Percentiles rank a stretch among this genome's conserved stretches.
These are phyloP conservation scores for Cercospora citrullina DNA, from an alignment of 2,329 filamentous ascomycete species.

Conservation along the genomic window DNA sequence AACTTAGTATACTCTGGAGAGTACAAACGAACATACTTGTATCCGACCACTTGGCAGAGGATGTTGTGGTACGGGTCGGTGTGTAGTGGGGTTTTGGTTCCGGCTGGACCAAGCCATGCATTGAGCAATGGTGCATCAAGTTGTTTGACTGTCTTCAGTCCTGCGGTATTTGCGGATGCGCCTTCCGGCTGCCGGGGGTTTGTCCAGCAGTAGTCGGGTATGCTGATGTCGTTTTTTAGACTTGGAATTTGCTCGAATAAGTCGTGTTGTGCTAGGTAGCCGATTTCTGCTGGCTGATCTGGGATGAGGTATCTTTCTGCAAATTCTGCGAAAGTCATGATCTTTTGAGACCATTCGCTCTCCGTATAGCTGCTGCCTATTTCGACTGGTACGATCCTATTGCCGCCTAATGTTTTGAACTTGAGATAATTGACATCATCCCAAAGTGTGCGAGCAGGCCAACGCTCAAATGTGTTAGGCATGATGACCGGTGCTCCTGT, in stretches of 20 bases:
- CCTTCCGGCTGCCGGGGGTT: constrained; percentile 57
- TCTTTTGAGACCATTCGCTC: constrained; percentile 76
- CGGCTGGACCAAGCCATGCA: constrained; percentile 87
- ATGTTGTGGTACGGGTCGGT: constrained; percentile 95
- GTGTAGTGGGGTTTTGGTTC: constrained; percentile 89
- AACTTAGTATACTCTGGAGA: constrained; percentile 60
- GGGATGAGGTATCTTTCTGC: constrained; percentile 60
- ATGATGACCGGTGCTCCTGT: constrained; percentile 64
- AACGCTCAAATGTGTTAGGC: constrained; percentile 62
- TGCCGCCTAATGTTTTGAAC: constrained; percentile 70
- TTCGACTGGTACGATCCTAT: constrained; percentile 65
- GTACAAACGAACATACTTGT: constrained; percentile 91
- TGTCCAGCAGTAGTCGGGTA: constrained; percentile 84
- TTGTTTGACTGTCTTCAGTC: constrained; percentile 21
- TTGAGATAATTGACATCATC: constrained; percentile 71
- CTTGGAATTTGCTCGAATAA: constrained; percentile 79
- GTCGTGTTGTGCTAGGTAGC: constrained; percentile 90
- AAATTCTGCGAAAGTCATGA: constrained; percentile 74
- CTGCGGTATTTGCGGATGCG: constrained; percentile 26
- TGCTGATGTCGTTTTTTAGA: constrained; percentile 70
- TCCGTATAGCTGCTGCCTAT: constrained; percentile 82
- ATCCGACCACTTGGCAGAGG: constrained; percentile 81
- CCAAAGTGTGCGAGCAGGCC: constrained; percentile 84
- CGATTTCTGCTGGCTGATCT: constrained; percentile 45
- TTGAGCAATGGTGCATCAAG: constrained; percentile 69